Evolutionary conservation across 179 eudicot species (phyloP).

Genomic region (Drosera spatulata): DNA sequence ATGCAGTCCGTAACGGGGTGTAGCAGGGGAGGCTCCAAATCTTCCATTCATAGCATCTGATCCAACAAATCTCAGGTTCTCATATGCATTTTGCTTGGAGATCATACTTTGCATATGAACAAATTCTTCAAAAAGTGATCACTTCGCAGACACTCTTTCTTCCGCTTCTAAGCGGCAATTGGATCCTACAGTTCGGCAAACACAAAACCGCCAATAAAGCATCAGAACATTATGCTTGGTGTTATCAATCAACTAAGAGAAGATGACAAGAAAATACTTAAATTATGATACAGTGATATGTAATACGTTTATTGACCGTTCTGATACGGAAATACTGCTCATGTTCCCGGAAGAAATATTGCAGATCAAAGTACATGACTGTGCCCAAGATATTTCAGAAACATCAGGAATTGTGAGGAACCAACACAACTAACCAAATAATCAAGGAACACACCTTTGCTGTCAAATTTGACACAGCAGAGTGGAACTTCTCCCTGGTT

Average conservation of each 20-base stretch:
- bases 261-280: neutral
- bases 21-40: too few relatives aligned
- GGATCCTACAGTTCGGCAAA: conserved; percentile 21
- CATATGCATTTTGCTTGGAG: too few relatives aligned
- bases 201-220: neutral
- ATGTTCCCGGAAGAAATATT: neutral
- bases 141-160: neutral
- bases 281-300: neutral
- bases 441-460: conserved; percentile 44
- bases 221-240: neutral
- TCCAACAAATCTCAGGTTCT: too few relatives aligned
- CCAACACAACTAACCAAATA: neutral
- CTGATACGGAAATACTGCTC: neutral
- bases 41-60: too few relatives aligned
- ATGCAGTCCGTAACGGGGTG: too few relatives aligned
- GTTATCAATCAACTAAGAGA: neutral
- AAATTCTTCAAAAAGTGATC: too few relatives aligned
- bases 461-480: conserved; percentile 67
- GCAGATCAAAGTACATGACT: too few relatives aligned
- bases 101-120: too few relatives aligned
- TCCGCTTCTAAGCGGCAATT: conserved; percentile 18
- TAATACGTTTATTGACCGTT: neutral
- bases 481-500: conserved; percentile 67
- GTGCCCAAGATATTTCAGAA: too few relatives aligned
- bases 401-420: neutral